A percentile compares a stretch with the other conserved stretches of the same genome.
These are phyloP conservation scores for Lunularia cruciata DNA, from an alignment of 225 moss, liverwort and hornwort species.

Conservation along the genomic window DNA sequence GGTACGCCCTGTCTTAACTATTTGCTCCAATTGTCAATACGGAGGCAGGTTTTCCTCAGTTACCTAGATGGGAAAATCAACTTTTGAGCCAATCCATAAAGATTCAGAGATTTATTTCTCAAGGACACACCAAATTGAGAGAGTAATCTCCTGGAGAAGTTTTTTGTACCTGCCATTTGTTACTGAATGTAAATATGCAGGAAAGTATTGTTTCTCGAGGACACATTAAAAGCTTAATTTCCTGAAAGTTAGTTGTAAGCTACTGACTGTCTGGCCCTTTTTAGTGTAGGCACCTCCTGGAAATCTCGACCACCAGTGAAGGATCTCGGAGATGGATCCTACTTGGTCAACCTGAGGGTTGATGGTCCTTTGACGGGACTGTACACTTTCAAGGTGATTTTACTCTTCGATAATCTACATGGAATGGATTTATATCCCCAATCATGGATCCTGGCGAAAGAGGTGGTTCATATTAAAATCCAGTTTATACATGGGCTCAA, in stretches of 20 bases:
- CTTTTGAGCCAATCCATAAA: too few species aligned
- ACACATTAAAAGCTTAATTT: background rate
- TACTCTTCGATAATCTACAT: constrained; percentile 44
- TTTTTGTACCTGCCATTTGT: background rate
- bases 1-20: constrained; percentile 17
- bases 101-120: too few species aligned
- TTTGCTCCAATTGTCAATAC: background rate
- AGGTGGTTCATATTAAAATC: constrained; percentile 27
- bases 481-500: constrained; percentile 19
- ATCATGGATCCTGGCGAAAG: constrained; percentile 8
- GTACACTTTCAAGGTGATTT: constrained; percentile 39
- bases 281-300: constrained; percentile 21
- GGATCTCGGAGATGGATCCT: constrained; percentile 51
- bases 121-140: too few species aligned
- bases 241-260: background rate
- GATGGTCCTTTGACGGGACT: constrained; percentile 20
- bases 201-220: background rate
- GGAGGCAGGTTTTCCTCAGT: too few species aligned
- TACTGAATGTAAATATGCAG: too few species aligned
- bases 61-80: too few species aligned
- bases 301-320: constrained; percentile 41
- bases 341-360: constrained; percentile 30
- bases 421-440: constrained; percentile 29
- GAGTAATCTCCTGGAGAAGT: too few species aligned
- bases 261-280: background rate